Conservation (phyloP, 192 early-diverging fungal species). For the Coemansia sp. region DNA sequence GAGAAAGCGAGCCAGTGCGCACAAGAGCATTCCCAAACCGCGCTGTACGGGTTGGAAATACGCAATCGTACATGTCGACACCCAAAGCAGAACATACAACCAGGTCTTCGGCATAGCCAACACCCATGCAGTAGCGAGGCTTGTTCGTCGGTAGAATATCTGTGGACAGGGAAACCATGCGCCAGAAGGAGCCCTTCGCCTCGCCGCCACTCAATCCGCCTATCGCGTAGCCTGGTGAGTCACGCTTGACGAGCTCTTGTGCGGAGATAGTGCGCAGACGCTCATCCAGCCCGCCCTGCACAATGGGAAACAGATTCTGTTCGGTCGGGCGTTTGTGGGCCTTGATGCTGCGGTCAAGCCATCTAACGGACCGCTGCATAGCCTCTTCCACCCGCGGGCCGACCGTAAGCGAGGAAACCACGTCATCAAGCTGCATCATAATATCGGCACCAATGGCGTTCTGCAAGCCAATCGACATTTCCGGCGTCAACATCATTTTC, state of each 20-base stretch:
- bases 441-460: constrained; percentile 87
- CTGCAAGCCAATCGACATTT: constrained; percentile 83
- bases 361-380: constrained; percentile 85
- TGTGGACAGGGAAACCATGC: constrained; percentile 78
- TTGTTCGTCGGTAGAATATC: constrained; percentile 77
- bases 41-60: constrained; percentile 86
- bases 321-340: constrained; percentile 68
- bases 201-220: constrained; percentile 87
- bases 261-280: constrained; percentile 71
- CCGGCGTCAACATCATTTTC: constrained; percentile 79
- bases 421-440: constrained; percentile 92
- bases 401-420: constrained; percentile 78
- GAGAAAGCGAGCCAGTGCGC: constrained; percentile 64
- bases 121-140: constrained; percentile 91
- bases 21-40: constrained; percentile 86
- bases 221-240: constrained; percentile 82
- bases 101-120: constrained; percentile 82
- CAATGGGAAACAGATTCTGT: constrained; percentile 88
- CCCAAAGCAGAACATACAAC: constrained; percentile 85
- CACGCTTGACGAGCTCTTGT: constrained; percentile 77
- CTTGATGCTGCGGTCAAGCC: constrained; percentile 82
- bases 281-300: constrained; percentile 79
- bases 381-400: constrained; percentile 86
- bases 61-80: constrained; percentile 91
- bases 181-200: constrained; percentile 84